phyloP scores from a whole-genome alignment of 208 protist species.

The Balamuthia mandrillaris region DNA sequence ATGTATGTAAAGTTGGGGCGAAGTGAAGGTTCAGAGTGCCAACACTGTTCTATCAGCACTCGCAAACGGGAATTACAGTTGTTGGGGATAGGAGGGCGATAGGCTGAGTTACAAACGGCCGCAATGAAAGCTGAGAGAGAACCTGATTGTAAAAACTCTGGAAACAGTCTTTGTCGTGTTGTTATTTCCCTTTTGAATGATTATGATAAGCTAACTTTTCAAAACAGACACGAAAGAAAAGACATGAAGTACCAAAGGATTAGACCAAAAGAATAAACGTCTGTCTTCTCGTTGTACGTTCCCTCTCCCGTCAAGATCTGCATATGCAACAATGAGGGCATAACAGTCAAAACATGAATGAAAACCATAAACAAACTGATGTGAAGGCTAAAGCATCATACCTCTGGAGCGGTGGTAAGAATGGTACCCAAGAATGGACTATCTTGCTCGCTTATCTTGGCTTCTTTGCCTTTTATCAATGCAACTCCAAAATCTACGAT shows the following conservation, averaged over 20 bases:
- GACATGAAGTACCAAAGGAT: neutral
- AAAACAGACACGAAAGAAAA: neutral
- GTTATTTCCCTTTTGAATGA: slow-evolving; percentile 13
- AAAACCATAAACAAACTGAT: neutral
- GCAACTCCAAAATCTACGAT: slow-evolving; percentile 6
- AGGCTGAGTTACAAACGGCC: slow-evolving; percentile 16
- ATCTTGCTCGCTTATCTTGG: neutral
- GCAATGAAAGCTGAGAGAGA: neutral
- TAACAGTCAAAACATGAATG: neutral
- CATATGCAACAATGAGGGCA: neutral
- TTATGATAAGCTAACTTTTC: neutral
- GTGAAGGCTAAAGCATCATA: neutral
- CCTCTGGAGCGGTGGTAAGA: slow-evolving; percentile 22
- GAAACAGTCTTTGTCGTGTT: neutral
- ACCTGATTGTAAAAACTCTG: neutral
- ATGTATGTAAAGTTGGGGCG: slow-evolving; percentile 27
- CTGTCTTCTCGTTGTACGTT: slow-evolving; percentile 1
- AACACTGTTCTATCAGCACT: slow-evolving; percentile 25
- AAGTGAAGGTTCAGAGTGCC: neutral
- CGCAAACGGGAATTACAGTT: neutral
- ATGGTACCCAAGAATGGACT: slow-evolving; percentile 1
- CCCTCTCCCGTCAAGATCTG: neutral
- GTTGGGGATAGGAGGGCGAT: slow-evolving; percentile 14
- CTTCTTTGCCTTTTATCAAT: neutral
- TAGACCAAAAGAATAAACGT: slow-evolving; percentile 11